These are phyloP conservation scores for Rosa rugosa DNA, from an alignment of 306 rosid species.

Conservation along the genomic window DNA sequence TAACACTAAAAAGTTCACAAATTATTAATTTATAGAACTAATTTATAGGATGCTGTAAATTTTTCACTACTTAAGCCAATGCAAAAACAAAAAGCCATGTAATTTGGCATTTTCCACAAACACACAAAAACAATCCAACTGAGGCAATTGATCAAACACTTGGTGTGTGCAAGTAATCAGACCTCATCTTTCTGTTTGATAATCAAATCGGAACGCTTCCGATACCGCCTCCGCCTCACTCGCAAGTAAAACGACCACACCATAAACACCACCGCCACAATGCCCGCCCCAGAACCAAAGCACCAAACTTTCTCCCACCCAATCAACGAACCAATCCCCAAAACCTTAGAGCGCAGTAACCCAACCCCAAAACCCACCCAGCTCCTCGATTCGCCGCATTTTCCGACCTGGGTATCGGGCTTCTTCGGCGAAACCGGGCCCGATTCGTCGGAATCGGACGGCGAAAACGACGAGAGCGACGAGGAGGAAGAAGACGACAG, in stretches of 20 bases:
- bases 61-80: neutral
- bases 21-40: neutral
- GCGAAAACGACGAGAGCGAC: slow-evolving; percentile 34
- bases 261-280: slow-evolving; percentile 30
- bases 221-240: slow-evolving; percentile 32
- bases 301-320: slow-evolving; percentile 34
- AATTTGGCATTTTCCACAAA: slow-evolving; percentile 7
- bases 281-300: slow-evolving; percentile 33
- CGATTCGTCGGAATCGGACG: slow-evolving; percentile 47
- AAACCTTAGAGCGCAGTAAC: slow-evolving; percentile 46
- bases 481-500: slow-evolving; percentile 24
- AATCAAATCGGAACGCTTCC: slow-evolving; percentile 30
- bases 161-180: neutral
- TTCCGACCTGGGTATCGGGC: slow-evolving; percentile 27
- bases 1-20: neutral
- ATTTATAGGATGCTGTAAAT: neutral
- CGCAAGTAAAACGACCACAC: slow-evolving; percentile 43
- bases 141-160: slow-evolving; percentile 9
- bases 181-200: slow-evolving; percentile 67
- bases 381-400: slow-evolving; percentile 17
- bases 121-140: slow-evolving; percentile 1
- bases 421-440: slow-evolving; percentile 21
- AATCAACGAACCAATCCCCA: slow-evolving; percentile 30
- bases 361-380: slow-evolving; percentile 46
- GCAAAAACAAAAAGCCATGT: neutral